Percentiles rank a stretch among this genome's conserved stretches.
Conservation (phyloP, 306 rosid genomes). For the Dalbergia cochinchinensis region DNA sequence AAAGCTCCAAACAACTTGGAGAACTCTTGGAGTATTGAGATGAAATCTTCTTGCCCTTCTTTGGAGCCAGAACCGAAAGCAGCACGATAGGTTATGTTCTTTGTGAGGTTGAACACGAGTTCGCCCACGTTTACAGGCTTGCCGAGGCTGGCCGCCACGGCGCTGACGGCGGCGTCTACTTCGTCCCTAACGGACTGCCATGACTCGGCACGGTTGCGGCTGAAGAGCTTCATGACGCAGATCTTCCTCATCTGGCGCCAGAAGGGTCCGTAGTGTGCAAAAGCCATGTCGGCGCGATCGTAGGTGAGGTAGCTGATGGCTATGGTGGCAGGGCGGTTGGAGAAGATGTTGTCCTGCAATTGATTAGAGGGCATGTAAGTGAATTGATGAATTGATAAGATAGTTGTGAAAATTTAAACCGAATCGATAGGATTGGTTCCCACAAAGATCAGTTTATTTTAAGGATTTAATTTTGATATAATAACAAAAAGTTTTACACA, state of each 20-base stretch:
- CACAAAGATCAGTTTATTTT: no score
- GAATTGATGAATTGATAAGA: no score
- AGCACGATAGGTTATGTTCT: slow-evolving; percentile 64
- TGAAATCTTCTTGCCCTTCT: slow-evolving; percentile 77
- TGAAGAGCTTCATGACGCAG: slow-evolving; percentile 76
- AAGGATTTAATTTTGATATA: no score
- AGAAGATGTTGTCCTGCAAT: slow-evolving; percentile 66
- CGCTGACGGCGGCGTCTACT: slow-evolving; percentile 47
- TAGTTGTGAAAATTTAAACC: no score
- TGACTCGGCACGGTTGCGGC: slow-evolving; percentile 74
- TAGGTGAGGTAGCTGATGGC: slow-evolving; percentile 80
- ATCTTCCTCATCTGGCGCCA: slow-evolving; percentile 92
- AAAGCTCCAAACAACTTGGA: slow-evolving; percentile 78
- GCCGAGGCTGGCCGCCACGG: slow-evolving; percentile 37
- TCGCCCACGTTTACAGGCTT: slow-evolving; percentile 66
- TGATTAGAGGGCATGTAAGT: no score
- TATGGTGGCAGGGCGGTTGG: slow-evolving; percentile 77
- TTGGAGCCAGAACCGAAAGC: slow-evolving; percentile 65
- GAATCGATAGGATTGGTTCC: no score
- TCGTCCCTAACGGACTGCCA: slow-evolving; percentile 82
- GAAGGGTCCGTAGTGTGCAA: slow-evolving; percentile 84
- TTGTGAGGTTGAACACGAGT: slow-evolving; percentile 64
- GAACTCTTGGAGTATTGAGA: slow-evolving; percentile 76
- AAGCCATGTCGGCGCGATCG: slow-evolving; percentile 87
- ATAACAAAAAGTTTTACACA: no score